phyloP scores from a whole-genome alignment of 2,329 filamentous ascomycete genomes.

The Sphaerostilbella broomeana region DNA sequence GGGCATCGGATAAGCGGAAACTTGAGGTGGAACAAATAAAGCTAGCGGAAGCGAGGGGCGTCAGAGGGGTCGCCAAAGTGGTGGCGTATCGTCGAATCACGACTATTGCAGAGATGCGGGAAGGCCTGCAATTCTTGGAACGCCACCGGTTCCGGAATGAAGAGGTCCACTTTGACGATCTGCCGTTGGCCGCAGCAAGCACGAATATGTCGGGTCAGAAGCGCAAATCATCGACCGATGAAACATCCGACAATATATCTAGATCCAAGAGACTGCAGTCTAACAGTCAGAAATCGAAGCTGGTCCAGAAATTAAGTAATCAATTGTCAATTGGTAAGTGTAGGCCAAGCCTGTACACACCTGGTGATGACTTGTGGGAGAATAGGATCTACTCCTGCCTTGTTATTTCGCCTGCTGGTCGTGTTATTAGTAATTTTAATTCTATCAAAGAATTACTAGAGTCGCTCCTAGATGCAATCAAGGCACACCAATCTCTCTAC shows the following conservation, averaged over 20 bases:
- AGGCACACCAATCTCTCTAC: conserved; percentile 9
- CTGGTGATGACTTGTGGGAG: conserved; percentile 11
- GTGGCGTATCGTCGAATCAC: conserved; percentile 15
- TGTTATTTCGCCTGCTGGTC: conserved; percentile 10
- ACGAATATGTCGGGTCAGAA: too few species aligned
- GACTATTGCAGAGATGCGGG: too few species aligned
- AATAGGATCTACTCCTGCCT: conserved; percentile 15
- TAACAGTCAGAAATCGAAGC: too few species aligned
- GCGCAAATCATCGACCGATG: too few species aligned
- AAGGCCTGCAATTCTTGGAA: too few species aligned
- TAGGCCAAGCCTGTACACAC: conserved; percentile 11
- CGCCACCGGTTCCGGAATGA: too few species aligned
- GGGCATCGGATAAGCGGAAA: conserved; percentile 1
- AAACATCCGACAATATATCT: too few species aligned
- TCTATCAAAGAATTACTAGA: conserved; percentile 10
- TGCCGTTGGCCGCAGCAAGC: too few species aligned
- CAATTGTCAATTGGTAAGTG: not conserved
- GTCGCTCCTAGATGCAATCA: conserved; percentile 9
- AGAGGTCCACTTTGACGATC: too few species aligned
- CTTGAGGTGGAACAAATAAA: conserved; percentile 16
- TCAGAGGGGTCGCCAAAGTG: conserved; percentile 15
- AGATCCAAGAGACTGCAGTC: too few species aligned
- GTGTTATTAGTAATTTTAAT: conserved; percentile 9
- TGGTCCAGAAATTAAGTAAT: too few species aligned
- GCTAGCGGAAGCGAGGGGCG: conserved; percentile 12